Evolutionary conservation across 345 rosid species (phyloP).

Genomic region (Camelina hispida): DNA sequence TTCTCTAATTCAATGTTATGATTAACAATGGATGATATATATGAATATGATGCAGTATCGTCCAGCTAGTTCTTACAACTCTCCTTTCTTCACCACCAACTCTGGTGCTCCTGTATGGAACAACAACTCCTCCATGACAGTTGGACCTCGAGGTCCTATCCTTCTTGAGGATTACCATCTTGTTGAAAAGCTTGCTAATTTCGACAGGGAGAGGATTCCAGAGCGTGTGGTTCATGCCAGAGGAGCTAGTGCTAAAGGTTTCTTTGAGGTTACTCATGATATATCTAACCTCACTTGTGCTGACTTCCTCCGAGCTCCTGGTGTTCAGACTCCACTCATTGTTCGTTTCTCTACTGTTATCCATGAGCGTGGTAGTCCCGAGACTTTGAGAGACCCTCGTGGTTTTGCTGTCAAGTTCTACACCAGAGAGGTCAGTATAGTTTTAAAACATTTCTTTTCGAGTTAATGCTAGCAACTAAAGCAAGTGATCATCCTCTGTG

Average conservation of each 20-base stretch:
- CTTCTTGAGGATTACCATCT: slow-evolving; percentile 94
- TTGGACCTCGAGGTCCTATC: slow-evolving; percentile 67
- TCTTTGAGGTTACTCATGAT: slow-evolving; percentile 90
- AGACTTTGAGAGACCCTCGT: slow-evolving; percentile 90
- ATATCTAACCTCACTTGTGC: slow-evolving; percentile 75
- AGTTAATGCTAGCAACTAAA: background rate
- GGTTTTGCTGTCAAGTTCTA: slow-evolving; percentile 94
- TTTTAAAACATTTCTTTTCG: no score
- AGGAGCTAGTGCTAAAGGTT: slow-evolving; percentile 95
- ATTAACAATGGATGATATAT: slow-evolving; percentile 4
- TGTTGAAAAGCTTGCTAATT: slow-evolving; percentile 84
- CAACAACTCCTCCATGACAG: slow-evolving; percentile 52
- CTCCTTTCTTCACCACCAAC: slow-evolving; percentile 51
- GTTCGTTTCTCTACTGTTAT: slow-evolving; percentile 92
- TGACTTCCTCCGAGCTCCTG: slow-evolving; percentile 87
- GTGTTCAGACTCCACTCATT: slow-evolving; percentile 89
- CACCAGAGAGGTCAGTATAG: slow-evolving; percentile 75
- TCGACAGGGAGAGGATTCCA: slow-evolving; percentile 85
- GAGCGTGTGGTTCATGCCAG: slow-evolving; percentile 97
- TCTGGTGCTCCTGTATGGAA: slow-evolving; percentile 55
- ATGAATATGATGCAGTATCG: slow-evolving; percentile 43
- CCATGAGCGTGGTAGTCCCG: slow-evolving; percentile 96
- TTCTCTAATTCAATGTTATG: background rate
- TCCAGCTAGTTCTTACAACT: slow-evolving; percentile 48
- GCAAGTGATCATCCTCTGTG: background rate